phyloP scores from a whole-genome alignment of 495 filamentous ascomycete species.

The Aspergillus sparsus region DNA sequence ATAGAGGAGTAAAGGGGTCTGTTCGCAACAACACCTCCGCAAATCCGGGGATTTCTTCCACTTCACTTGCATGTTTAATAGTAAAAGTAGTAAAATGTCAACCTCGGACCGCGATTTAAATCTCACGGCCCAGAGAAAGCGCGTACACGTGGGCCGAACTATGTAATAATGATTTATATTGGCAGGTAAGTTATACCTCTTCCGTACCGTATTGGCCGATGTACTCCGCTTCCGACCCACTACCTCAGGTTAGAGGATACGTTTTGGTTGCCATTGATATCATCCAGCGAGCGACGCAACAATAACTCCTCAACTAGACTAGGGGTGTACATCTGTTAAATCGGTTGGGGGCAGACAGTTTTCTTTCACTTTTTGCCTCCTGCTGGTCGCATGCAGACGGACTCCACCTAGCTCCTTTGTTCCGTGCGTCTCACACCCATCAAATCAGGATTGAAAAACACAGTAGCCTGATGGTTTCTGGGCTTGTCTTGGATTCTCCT shows the following conservation, averaged over 20 bases:
- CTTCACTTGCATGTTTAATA: neutral
- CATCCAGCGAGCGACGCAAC: slow-evolving; percentile 13
- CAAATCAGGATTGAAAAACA: slow-evolving; percentile 22
- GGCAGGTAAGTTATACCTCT: too few relatives aligned
- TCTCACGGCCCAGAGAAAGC: neutral
- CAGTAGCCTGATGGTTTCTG: slow-evolving; percentile 32
- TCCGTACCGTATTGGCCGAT: neutral
- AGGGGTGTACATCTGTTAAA: neutral
- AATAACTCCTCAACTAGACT: slow-evolving; percentile 1
- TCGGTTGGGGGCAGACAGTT: neutral
- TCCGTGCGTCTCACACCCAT: neutral
- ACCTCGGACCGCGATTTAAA: slow-evolving; percentile 13
- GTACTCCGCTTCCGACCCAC: slow-evolving; percentile 7
- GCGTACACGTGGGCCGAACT: slow-evolving; percentile 20
- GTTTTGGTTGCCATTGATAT: slow-evolving; percentile 5
- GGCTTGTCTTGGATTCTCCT: slow-evolving; percentile 15
- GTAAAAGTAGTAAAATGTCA: neutral
- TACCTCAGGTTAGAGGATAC: slow-evolving; percentile 3
- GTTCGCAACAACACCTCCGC: neutral
- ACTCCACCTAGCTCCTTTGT: slow-evolving; percentile 7
- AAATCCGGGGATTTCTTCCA: neutral
- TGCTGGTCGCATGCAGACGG: slow-evolving; percentile 3
- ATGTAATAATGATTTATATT: too few relatives aligned
- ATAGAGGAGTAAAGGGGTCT: neutral
- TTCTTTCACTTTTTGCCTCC: neutral